Percentiles rank a stretch among this genome's conserved stretches.
These are phyloP conservation scores for Puccinia novopanici DNA, from an alignment of 1,284 basidiomycete genomes.

Conservation along the genomic window DNA sequence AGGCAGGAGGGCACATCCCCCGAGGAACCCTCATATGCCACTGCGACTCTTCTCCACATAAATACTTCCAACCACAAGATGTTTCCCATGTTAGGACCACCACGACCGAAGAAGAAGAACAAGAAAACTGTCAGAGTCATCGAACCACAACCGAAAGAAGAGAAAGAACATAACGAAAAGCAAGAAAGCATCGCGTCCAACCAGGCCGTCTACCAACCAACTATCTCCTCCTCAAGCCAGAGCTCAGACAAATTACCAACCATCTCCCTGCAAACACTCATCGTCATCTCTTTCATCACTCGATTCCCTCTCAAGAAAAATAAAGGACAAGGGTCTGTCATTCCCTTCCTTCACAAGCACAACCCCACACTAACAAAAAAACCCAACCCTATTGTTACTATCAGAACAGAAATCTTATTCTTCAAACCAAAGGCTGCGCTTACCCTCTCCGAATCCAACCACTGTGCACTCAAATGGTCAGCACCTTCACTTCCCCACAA, in stretches of 20 bases:
- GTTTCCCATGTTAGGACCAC: constrained; percentile 37
- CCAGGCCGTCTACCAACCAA: background rate
- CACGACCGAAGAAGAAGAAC: background rate
- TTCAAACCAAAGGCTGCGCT: constrained; percentile 35
- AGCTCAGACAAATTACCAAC: background rate
- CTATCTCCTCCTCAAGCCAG: background rate
- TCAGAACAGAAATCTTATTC: constrained; percentile 44
- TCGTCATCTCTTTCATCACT: constrained; percentile 51
- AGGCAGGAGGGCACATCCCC: too few relatives aligned
- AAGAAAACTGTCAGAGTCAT: constrained; percentile 15
- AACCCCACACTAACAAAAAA: background rate
- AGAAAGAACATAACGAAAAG: background rate
- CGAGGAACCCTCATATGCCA: too few relatives aligned
- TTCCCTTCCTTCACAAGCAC: background rate
- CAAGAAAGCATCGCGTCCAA: background rate
- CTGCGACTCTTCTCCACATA: too few relatives aligned
- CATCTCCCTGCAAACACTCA: constrained; percentile 1
- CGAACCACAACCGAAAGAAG: too few relatives aligned
- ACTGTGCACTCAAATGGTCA: constrained; percentile 26
- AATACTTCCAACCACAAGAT: background rate
- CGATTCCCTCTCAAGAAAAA: constrained; percentile 8
- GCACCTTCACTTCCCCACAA: background rate
- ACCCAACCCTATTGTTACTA: background rate
- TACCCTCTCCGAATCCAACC: constrained; percentile 8
- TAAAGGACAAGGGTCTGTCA: constrained; percentile 37